phyloP scores from a whole-genome alignment of 1,139 yeast species.

The Wickerhamomyces sp. region DNA sequence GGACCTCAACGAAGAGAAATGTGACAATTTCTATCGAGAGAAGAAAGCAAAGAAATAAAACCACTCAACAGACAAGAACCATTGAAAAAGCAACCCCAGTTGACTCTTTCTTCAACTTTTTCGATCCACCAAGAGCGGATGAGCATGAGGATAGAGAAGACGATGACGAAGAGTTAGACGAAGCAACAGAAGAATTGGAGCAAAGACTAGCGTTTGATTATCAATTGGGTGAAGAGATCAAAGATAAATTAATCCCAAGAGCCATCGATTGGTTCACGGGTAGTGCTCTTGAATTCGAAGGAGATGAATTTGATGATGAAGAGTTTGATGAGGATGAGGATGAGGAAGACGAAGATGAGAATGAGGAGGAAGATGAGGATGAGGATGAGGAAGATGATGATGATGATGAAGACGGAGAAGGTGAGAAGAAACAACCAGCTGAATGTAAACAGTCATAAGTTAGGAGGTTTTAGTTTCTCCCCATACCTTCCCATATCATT shows the following conservation, averaged over 20 bases:
- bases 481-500: too few species aligned
- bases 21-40: conserved; percentile 86
- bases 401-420: conserved; percentile 30
- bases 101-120: conserved; percentile 92
- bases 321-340: conserved; percentile 39
- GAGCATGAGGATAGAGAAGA: conserved; percentile 44
- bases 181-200: conserved; percentile 62
- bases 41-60: conserved; percentile 97
- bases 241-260: conserved; percentile 92
- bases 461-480: too few species aligned
- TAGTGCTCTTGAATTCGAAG: conserved; percentile 69
- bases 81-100: conserved; percentile 91
- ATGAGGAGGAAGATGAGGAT: conserved; percentile 25
- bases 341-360: conserved; percentile 30
- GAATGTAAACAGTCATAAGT: conserved; percentile 69
- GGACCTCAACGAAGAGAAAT: conserved; percentile 78
- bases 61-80: conserved; percentile 94
- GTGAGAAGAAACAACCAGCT: conserved; percentile 54
- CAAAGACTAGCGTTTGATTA: conserved; percentile 87
- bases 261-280: conserved; percentile 99
- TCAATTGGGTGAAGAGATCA: conserved; percentile 93
- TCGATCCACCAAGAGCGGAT: conserved; percentile 80
- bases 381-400: conserved; percentile 28
- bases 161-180: conserved; percentile 57
- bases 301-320: conserved; percentile 51